Evolutionary conservation across 768 basidiomycete species (phyloP).

Genomic region (Termitomyces sp.): DNA sequence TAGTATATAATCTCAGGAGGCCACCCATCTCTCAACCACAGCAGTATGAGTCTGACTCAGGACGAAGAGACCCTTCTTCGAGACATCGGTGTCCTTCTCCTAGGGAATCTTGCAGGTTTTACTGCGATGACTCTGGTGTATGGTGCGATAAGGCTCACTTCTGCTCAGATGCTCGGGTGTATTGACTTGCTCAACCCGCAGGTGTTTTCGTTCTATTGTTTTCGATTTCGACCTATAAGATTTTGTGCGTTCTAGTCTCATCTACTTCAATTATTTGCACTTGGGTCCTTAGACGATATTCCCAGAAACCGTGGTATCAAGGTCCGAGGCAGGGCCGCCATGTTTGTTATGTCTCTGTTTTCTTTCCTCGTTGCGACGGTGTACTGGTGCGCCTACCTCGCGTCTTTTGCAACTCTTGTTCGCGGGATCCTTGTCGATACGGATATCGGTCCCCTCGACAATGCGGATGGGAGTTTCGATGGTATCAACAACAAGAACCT

Average conservation of each 20-base stretch:
- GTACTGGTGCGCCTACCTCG: constrained; percentile 13
- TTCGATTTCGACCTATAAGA: constrained; percentile 7
- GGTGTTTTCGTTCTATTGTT: constrained; percentile 13
- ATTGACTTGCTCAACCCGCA: neutral
- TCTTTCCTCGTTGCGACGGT: constrained; percentile 9
- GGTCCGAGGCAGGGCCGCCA: neutral
- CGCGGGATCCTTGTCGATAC: constrained; percentile 13
- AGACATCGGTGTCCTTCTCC: constrained; percentile 9
- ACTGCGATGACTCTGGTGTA: constrained; percentile 14
- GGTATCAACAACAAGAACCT: constrained; percentile 12
- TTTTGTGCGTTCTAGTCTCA: constrained; percentile 3
- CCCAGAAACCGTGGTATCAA: constrained; percentile 7
- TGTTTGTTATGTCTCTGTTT: constrained; percentile 1
- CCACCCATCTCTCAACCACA: neutral
- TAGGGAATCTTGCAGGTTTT: constrained; percentile 12
- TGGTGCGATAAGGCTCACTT: neutral
- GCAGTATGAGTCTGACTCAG: neutral
- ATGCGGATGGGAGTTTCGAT: constrained; percentile 5
- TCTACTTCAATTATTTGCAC: neutral
- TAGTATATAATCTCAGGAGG: neutral
- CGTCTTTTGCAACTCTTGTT: constrained; percentile 13
- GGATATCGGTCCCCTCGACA: constrained; percentile 12
- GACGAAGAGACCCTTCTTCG: constrained; percentile 8
- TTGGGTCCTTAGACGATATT: neutral
- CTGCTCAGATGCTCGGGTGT: too few relatives aligned